Evolutionary conservation across 2,329 filamentous ascomycete species (phyloP), one percentile per base, ranked within the genome.

Genomic region (Beauveria australis): DNA sequence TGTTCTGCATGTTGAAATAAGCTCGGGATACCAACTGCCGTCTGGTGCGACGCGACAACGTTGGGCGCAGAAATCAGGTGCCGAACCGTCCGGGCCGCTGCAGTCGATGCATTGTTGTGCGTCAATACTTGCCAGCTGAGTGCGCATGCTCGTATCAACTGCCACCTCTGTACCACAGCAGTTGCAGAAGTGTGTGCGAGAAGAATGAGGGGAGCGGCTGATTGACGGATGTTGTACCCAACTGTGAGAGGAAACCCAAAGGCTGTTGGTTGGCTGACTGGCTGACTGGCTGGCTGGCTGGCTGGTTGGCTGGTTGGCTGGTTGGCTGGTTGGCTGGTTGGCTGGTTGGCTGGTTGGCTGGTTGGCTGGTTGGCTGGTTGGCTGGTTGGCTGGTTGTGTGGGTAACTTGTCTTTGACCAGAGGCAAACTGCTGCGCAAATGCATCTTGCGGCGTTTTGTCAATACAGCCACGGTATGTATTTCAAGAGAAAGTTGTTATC

Each of bases 1-100:
- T 61, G 59, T 56, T 30, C 46, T 56, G 59, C 57, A 40, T 19
- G 41, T 10, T 26, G 22, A 60, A 53, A 53, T 53, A 60, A 59
- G 30, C 28, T 40, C 43, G 28, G 40, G 10, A 33, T 5, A 37
- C 40, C 24, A 48, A 14, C 7, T 9, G 28, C 48, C 28, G 18
- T 12, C 40, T 2, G 19, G 57, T 52, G 40, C 24, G 19, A 52
- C 56, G 9, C 12, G 26, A 46, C n/a, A 19, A 10, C 30, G n/a
- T 44, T 16, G 18, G n/a, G 22, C 44, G 14, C 33, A 41, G 43
- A 30, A 33, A 40, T 37, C n/a, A 40, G 26, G 44, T 33, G 22
- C 18, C 30, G 16, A 55, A 30, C 1, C 14, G 18, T 14, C 7
- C 24, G 43, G 30, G 33, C 30, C 9, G 22, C 22, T 40, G 46